Conservation (phyloP, 2,329 filamentous ascomycete genomes). For the Thielaviopsis punctulata region DNA sequence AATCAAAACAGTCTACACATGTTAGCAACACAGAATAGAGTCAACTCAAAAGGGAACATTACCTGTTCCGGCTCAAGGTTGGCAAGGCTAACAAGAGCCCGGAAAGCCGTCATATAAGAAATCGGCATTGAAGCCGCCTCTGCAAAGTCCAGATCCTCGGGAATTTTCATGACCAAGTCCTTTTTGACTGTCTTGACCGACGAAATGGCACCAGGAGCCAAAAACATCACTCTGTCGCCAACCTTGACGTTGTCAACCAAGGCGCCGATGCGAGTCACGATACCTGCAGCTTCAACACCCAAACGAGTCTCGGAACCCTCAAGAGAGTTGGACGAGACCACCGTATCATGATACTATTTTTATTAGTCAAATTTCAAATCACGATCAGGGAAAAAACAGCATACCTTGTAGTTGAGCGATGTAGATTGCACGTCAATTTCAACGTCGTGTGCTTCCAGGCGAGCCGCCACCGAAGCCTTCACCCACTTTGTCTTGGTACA, state of each 20-base stretch:
- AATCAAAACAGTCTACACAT: conserved; percentile 18
- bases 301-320: conserved; percentile 6
- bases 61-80: conserved; percentile 16
- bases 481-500: not conserved
- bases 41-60: not conserved
- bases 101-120: conserved; percentile 15
- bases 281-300: conserved; percentile 19
- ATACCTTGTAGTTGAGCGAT: not conserved
- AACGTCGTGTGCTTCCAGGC: not conserved
- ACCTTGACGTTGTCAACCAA: conserved; percentile 16
- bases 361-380: not conserved
- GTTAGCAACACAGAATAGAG: not conserved
- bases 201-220: conserved; percentile 15
- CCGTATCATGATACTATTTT: not conserved
- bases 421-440: not conserved
- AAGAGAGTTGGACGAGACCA: not conserved
- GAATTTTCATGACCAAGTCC: conserved; percentile 19
- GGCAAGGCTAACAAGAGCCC: conserved; percentile 15
- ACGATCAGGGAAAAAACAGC: not conserved
- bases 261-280: conserved; percentile 18
- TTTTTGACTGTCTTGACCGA: conserved; percentile 17
- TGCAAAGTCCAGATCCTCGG: conserved; percentile 20
- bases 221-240: conserved; percentile 20
- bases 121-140: conserved; percentile 17
- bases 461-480: not conserved